Conservation (phyloP, 345 rosid genomes). For the Eucalyptus curtisii region DNA sequence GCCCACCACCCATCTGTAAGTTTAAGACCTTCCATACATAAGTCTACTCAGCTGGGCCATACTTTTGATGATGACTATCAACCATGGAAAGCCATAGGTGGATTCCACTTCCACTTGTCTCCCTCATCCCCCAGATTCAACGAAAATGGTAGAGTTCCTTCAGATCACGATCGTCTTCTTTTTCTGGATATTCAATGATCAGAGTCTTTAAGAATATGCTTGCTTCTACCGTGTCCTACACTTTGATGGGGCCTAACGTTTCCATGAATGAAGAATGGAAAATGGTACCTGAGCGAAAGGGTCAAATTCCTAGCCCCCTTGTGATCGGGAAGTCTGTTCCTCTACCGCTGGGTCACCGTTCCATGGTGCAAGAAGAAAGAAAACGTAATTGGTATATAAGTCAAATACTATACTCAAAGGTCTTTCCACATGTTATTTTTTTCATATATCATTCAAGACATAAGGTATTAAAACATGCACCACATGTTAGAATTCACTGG, state of each 20-base stretch:
- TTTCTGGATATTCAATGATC: background rate
- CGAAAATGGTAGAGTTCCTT: background rate
- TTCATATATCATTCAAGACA: background rate
- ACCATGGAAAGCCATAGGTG: constrained; percentile 22
- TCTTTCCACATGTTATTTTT: background rate
- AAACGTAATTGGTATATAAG: background rate
- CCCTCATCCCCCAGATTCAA: background rate
- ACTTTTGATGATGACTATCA: background rate
- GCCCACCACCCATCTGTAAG: background rate
- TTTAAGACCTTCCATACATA: background rate
- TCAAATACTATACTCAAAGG: background rate
- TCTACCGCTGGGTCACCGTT: background rate
- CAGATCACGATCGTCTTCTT: background rate
- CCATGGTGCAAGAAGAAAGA: background rate
- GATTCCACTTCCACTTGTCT: constrained; percentile 31
- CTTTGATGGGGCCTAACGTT: background rate
- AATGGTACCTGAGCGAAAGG: background rate
- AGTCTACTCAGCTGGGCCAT: constrained; percentile 20
- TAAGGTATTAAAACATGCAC: background rate
- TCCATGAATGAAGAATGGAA: background rate
- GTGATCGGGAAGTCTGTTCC: background rate
- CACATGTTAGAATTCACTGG: background rate
- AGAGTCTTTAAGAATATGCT: background rate
- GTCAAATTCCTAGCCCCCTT: background rate
- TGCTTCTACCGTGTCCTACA: background rate